Conservation (phyloP, 1,284 basidiomycete genomes). For the Ceratobasidium sp. region DNA sequence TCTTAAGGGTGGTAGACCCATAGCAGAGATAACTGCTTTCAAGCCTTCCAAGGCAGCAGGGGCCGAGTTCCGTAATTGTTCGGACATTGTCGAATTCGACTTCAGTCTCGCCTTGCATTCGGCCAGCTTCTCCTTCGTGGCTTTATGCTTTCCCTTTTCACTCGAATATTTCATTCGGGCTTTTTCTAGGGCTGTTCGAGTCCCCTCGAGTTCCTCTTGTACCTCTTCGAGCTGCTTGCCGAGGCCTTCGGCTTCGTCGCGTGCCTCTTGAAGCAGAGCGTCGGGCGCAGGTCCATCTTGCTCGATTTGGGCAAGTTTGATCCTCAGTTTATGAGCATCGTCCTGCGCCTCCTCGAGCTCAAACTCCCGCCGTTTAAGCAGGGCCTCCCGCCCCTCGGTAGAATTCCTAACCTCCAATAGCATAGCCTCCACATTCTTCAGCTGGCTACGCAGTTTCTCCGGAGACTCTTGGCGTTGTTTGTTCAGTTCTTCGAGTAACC, state of each 20-base stretch:
- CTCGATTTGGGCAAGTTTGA: constrained; percentile 9
- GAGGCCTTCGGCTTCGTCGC: constrained; percentile 1
- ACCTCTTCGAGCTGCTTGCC: not conserved
- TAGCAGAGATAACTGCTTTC: constrained; percentile 21
- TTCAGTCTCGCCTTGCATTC: constrained; percentile 13
- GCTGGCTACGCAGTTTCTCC: constrained; percentile 2
- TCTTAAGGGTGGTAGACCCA: constrained; percentile 34
- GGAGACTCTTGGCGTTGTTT: not conserved
- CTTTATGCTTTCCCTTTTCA: constrained; percentile 8
- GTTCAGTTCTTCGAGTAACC: constrained; percentile 15
- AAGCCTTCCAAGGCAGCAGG: constrained; percentile 20
- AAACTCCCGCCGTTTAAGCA: constrained; percentile 18
- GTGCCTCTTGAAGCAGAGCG: constrained; percentile 1
- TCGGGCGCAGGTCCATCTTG: not conserved
- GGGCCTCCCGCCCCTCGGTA: not conserved
- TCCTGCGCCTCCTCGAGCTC: constrained; percentile 36
- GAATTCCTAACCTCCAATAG: not conserved
- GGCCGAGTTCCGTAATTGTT: constrained; percentile 15
- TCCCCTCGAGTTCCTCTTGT: constrained; percentile 2
- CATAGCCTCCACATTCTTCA: not conserved
- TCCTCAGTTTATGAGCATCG: constrained; percentile 18
- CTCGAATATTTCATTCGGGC: constrained; percentile 18
- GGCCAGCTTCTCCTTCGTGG: constrained; percentile 33
- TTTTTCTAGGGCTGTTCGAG: constrained; percentile 11
- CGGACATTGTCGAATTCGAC: not conserved